phyloP scores from a whole-genome alignment of 2,329 filamentous ascomycete species.

The Hortaea sp. region DNA sequence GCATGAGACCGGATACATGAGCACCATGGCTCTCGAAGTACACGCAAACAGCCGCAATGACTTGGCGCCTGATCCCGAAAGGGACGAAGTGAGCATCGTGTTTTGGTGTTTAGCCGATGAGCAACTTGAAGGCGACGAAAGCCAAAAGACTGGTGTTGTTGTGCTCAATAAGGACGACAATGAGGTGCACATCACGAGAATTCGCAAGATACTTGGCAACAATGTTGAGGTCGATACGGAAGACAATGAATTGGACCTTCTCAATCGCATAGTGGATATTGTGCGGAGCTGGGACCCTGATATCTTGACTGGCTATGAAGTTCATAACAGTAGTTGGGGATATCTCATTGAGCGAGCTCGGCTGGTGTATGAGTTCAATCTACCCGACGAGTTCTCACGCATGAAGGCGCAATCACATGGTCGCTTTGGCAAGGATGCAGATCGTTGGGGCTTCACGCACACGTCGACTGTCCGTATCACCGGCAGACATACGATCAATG shows the following conservation, averaged over 20 bases:
- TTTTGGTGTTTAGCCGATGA: conserved; percentile 65
- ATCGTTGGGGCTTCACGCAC: conserved; percentile 88
- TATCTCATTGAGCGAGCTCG: conserved; percentile 86
- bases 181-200: conserved; percentile 34
- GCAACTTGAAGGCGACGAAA: conserved; percentile 57
- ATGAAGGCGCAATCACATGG: conserved; percentile 78
- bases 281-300: conserved; percentile 81
- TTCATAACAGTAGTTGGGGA: conserved; percentile 89
- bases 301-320: conserved; percentile 87
- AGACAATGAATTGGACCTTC: conserved; percentile 68
- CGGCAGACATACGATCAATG: conserved; percentile 90
- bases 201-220: conserved; percentile 47
- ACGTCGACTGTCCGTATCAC: conserved; percentile 89
- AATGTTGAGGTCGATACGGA: conserved; percentile 62
- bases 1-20: conserved; percentile 89
- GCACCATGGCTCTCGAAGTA: conserved; percentile 84
- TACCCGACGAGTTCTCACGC: conserved; percentile 84
- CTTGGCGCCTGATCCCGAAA: conserved; percentile 76
- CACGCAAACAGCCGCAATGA: conserved; percentile 79
- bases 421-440: conserved; percentile 73
- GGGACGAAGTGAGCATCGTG: conserved; percentile 78
- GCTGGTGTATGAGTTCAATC: conserved; percentile 75
- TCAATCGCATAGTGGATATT: conserved; percentile 77
- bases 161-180: conserved; percentile 45
- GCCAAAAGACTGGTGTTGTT: conserved; percentile 59